phyloP scores from a whole-genome alignment of 345 rosid species.

The Pistacia atlantica region DNA sequence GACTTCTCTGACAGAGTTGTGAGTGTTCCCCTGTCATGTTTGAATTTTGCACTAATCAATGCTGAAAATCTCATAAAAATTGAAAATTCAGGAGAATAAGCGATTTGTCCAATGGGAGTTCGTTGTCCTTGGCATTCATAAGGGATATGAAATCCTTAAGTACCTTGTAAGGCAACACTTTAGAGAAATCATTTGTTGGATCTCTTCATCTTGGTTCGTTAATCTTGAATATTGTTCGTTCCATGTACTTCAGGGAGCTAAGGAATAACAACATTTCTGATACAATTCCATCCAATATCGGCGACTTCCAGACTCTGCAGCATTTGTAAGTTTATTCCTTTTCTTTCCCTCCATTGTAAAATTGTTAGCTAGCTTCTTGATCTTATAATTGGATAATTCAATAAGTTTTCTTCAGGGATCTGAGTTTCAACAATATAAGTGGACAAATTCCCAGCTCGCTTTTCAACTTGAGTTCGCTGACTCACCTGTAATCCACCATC shows the following conservation, averaged over 20 bases:
- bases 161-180: conserved; percentile 41
- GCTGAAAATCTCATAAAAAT: conserved; percentile 12
- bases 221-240: conserved; percentile 2
- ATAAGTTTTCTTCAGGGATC: conserved; percentile 43
- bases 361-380: too few species aligned
- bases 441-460: conserved; percentile 45
- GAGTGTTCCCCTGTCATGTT: conserved; percentile 26
- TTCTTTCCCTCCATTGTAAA: too few species aligned
- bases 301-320: conserved; percentile 47
- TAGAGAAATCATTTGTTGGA: not conserved
- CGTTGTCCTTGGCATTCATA: conserved; percentile 53
- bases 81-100: conserved; percentile 60
- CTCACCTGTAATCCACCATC: conserved; percentile 48
- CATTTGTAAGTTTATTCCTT: conserved; percentile 49
- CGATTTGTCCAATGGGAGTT: conserved; percentile 57
- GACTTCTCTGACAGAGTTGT: conserved; percentile 55
- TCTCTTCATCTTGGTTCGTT: not conserved
- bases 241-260: conserved; percentile 41
- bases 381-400: not conserved
- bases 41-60: not conserved
- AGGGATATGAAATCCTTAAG: conserved; percentile 48
- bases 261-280: conserved; percentile 58
- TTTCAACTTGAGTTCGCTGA: conserved; percentile 40
- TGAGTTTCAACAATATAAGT: conserved; percentile 56
- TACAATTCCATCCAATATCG: conserved; percentile 58